Percentiles rank a stretch among this genome's conserved stretches.
Evolutionary conservation across 176 grass and related monocot genomes (phyloP).

Genomic region (Urochloa ruziziensis): DNA sequence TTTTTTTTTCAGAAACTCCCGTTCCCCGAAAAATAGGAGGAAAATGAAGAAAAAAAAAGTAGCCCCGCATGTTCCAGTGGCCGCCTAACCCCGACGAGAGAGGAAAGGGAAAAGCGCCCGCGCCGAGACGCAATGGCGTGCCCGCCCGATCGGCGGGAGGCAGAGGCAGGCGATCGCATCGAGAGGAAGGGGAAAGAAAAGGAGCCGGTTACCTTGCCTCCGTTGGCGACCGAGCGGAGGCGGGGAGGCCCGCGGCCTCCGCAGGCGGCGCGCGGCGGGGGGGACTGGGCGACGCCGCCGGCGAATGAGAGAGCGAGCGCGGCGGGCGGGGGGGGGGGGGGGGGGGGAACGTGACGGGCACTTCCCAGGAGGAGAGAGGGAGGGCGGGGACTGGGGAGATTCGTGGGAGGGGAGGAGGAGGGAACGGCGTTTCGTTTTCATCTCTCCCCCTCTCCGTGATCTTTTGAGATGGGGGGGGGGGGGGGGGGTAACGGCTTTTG

Average conservation of each 20-base stretch:
- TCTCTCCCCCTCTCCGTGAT: neutral
- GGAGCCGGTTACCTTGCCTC: constrained; percentile 16
- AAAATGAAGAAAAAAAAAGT: neutral
- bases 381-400: neutral
- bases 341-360: neutral
- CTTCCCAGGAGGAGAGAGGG: neutral
- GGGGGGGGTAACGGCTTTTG: constrained; percentile 2
- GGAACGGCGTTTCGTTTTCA: constrained; percentile 28
- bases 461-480: neutral
- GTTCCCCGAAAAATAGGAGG: neutral
- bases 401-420: neutral
- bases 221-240: neutral
- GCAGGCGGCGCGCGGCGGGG: neutral
- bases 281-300: neutral
- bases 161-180: neutral
- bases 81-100: neutral
- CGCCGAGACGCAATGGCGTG: neutral
- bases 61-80: neutral
- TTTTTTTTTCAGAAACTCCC: neutral
- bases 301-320: neutral
- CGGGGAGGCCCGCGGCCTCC: neutral
- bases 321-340: neutral
- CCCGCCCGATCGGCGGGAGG: neutral
- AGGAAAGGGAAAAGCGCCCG: neutral
- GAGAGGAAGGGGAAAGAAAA: neutral